A percentile compares a stretch with the other conserved stretches of the same genome.
phyloP scores from a whole-genome alignment of 306 rosid species.

The Casuarina equisetifolia region DNA sequence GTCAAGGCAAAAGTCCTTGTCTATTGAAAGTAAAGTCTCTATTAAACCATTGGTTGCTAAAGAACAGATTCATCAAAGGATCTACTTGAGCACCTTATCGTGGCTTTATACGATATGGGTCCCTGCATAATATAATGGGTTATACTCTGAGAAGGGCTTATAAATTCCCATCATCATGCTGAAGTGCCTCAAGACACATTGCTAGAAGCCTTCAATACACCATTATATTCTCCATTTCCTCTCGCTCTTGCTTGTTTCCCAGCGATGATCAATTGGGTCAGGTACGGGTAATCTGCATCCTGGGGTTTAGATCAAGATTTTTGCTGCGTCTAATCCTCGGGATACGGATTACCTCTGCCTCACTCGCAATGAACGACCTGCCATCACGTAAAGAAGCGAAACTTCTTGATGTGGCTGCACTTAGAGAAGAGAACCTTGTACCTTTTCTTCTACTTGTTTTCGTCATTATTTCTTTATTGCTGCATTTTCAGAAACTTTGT shows the following conservation, averaged over 20 bases:
- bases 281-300: conserved; percentile 66
- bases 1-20: conserved; percentile 36
- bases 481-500: conserved; percentile 14
- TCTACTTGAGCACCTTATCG: conserved; percentile 34
- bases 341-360: conserved; percentile 54
- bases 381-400: neutral
- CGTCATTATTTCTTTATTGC: neutral
- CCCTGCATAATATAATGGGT: conserved; percentile 2
- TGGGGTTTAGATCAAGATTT: conserved; percentile 62
- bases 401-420: neutral
- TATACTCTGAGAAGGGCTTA: conserved; percentile 34
- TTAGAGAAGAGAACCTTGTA: neutral
- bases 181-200: conserved; percentile 12
- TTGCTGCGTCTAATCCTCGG: conserved; percentile 47
- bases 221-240: neutral
- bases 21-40: conserved; percentile 35
- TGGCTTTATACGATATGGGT: conserved; percentile 29
- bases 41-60: conserved; percentile 34
- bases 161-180: conserved; percentile 42
- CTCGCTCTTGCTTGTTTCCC: neutral
- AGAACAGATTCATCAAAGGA: conserved; percentile 40
- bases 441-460: neutral
- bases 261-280: conserved; percentile 26
- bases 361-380: conserved; percentile 14
- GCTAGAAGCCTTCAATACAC: conserved; percentile 18